phyloP scores from a whole-genome alignment of 768 basidiomycete genomes.

The Cytidiella melzeri region DNA sequence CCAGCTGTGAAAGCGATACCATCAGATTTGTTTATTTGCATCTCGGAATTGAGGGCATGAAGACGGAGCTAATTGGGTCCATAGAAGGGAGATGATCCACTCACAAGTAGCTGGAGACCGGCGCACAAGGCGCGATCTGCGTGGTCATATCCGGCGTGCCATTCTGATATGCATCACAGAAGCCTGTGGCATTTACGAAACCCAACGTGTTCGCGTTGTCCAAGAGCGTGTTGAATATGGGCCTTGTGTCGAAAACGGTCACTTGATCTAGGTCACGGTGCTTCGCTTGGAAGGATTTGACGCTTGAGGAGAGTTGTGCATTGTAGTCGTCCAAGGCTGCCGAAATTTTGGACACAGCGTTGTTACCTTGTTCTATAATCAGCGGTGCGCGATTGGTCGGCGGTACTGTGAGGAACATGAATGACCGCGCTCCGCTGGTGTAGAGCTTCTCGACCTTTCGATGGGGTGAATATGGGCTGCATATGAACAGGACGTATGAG shows the following conservation, averaged over 20 bases:
- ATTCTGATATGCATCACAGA: constrained; percentile 51
- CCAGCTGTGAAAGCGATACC: constrained; percentile 37
- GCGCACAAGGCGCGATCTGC: constrained; percentile 51
- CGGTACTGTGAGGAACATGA: constrained; percentile 34
- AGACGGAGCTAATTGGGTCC: not conserved
- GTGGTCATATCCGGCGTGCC: constrained; percentile 48
- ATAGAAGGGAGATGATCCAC: constrained; percentile 17
- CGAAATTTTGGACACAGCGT: constrained; percentile 24
- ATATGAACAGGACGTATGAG: not conserved
- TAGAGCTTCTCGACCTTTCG: constrained; percentile 43
- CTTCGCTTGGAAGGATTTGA: constrained; percentile 33
- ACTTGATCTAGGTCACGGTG: constrained; percentile 40
- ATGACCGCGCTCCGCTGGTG: constrained; percentile 32
- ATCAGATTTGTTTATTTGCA: not conserved
- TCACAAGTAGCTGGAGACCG: constrained; percentile 62
- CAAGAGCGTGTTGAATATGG: constrained; percentile 52
- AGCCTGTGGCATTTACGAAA: constrained; percentile 55
- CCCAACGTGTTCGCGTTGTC: constrained; percentile 47
- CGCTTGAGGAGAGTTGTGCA: constrained; percentile 33
- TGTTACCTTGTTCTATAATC: constrained; percentile 33
- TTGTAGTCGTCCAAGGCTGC: constrained; percentile 45
- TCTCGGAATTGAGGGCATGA: not conserved
- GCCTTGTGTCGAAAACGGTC: constrained; percentile 49
- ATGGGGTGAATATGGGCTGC: constrained; percentile 1
- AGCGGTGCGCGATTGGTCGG: constrained; percentile 34